A percentile compares a stretch with the other conserved stretches of the same genome.
These are phyloP conservation scores for Phytophthora foliorum DNA, from an alignment of 352 stramenopile species.

Conservation along the genomic window DNA sequence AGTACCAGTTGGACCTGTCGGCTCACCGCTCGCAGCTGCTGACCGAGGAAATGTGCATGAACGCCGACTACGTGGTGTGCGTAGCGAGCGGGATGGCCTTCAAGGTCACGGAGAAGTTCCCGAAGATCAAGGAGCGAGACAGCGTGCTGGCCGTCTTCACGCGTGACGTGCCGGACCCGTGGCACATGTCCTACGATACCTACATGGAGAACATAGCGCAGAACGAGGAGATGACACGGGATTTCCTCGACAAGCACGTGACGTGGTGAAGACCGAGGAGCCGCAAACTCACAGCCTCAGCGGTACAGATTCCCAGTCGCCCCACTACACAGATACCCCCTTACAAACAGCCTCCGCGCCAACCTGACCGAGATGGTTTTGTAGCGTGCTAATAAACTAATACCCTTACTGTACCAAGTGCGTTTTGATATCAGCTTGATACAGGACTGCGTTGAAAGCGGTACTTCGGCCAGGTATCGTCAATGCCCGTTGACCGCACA, in stretches of 20 bases:
- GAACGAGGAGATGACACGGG: constrained; percentile 77
- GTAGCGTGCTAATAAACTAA: constrained; percentile 1
- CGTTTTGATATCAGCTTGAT: neutral
- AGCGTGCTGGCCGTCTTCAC: constrained; percentile 68
- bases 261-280: constrained; percentile 40
- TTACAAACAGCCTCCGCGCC: neutral
- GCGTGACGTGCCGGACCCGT: constrained; percentile 78
- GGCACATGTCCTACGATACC: constrained; percentile 87
- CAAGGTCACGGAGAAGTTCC: constrained; percentile 77
- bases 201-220: constrained; percentile 86
- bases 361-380: neutral
- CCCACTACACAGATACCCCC: neutral
- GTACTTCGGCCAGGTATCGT: too few relatives aligned
- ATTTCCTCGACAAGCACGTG: constrained; percentile 77
- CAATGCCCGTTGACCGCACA: constrained; percentile 1
- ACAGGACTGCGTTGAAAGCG: too few relatives aligned
- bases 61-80: constrained; percentile 80
- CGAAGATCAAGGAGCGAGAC: constrained; percentile 62
- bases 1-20: constrained; percentile 82
- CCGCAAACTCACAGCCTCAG: neutral
- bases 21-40: constrained; percentile 73
- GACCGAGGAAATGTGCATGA: constrained; percentile 68
- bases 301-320: neutral
- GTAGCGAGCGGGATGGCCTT: constrained; percentile 70
- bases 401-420: neutral